phyloP scores from a whole-genome alignment of 768 basidiomycete species.

The Leccinum longicurvipes region DNA sequence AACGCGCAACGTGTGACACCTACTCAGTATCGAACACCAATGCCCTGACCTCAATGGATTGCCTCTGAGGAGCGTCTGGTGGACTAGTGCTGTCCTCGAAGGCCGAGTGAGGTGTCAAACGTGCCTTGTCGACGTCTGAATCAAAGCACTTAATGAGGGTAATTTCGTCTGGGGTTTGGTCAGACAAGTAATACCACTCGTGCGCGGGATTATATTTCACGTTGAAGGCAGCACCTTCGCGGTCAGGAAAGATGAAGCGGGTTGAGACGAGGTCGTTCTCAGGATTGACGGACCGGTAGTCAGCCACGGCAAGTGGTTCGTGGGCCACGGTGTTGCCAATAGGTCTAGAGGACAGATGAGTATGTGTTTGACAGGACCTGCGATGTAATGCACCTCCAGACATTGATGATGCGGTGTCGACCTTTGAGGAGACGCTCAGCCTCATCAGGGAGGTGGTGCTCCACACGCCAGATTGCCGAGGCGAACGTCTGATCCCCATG shows the following conservation, averaged over 20 bases:
- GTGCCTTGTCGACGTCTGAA: conserved; percentile 38
- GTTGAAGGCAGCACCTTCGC: conserved; percentile 34
- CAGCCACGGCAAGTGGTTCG: conserved; percentile 40
- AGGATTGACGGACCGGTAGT: conserved; percentile 38
- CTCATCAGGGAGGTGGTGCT: conserved; percentile 37
- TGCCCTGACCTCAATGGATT: conserved; percentile 43
- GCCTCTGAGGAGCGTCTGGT: conserved; percentile 35
- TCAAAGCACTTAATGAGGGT: conserved; percentile 45
- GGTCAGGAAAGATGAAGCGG: conserved; percentile 34
- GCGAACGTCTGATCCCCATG: conserved; percentile 46
- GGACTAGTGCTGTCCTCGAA: conserved; percentile 37
- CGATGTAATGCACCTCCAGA: conserved; percentile 35
- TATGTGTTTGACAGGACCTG: neutral
- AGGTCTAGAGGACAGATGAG: conserved; percentile 22
- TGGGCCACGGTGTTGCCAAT: conserved; percentile 39
- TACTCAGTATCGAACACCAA: conserved; percentile 43
- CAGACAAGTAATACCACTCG: conserved; percentile 38
- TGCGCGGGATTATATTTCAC: conserved; percentile 37
- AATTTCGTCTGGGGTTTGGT: conserved; percentile 41
- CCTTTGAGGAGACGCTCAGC: conserved; percentile 40
- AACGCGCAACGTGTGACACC: neutral
- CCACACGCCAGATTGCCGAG: conserved; percentile 37
- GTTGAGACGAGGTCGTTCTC: conserved; percentile 36
- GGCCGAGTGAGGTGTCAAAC: conserved; percentile 42
- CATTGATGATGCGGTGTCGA: conserved; percentile 44